Evolutionary conservation across 495 filamentous ascomycete species (phyloP).

Genomic region (Penicillium chermesinum): DNA sequence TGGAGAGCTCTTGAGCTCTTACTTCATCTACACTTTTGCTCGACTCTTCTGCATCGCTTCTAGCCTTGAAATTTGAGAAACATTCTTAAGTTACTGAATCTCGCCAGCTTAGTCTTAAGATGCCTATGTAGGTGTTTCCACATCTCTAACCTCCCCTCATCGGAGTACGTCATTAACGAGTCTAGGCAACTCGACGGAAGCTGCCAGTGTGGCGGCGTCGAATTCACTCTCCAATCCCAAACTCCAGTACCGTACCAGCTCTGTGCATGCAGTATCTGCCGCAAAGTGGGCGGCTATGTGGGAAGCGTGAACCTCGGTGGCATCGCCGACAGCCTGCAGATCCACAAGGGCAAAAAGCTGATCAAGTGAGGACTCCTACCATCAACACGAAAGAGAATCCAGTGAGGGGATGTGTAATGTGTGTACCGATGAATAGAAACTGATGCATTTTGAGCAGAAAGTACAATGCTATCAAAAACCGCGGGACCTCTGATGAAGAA

Average conservation of each 20-base stretch:
- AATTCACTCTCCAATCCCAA: conserved; percentile 47
- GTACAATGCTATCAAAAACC: conserved; percentile 47
- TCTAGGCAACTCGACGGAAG: conserved; percentile 48
- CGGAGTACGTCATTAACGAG: background rate
- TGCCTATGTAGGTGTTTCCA: conserved; percentile 33
- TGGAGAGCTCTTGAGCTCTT: background rate
- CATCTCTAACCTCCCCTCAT: background rate
- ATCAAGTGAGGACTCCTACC: conserved; percentile 38
- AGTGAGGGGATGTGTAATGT: background rate
- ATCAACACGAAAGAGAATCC: background rate
- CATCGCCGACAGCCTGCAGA: conserved; percentile 40
- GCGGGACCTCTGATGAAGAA: conserved; percentile 41
- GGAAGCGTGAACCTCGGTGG: conserved; percentile 51
- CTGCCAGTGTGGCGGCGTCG: conserved; percentile 50
- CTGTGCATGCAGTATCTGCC: conserved; percentile 54
- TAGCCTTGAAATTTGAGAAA: background rate
- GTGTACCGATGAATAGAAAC: too few species aligned
- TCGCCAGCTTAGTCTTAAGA: too few species aligned
- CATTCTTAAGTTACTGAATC: conserved; percentile 1
- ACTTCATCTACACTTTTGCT: background rate
- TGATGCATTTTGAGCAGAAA: too few species aligned
- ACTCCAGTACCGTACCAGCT: conserved; percentile 54
- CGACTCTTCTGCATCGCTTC: background rate
- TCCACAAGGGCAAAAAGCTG: conserved; percentile 42
- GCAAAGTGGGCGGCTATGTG: conserved; percentile 46